These are phyloP conservation scores for Lasiodiplodia citricola DNA, from an alignment of 2,329 filamentous ascomycete genomes.

Conservation along the genomic window DNA sequence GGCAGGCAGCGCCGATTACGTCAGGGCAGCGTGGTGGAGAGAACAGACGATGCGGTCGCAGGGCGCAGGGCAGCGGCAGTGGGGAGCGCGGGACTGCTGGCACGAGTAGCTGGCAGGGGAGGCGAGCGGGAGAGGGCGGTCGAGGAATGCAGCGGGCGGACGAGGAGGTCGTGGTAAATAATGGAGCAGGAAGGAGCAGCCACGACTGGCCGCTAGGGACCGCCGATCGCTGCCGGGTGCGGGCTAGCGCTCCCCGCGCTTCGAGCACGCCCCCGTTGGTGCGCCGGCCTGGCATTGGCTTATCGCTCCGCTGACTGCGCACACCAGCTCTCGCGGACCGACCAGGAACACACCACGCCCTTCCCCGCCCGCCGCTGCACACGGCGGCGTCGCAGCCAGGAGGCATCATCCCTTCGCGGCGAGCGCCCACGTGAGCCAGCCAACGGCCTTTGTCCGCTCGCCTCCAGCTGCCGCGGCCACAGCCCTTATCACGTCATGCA, in stretches of 20 bases:
- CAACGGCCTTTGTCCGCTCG: conserved; percentile 18
- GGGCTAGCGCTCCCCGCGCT: conserved; percentile 23
- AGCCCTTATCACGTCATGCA: conserved; percentile 17
- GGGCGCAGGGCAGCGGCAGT: background rate
- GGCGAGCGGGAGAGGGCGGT: background rate
- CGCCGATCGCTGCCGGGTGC: background rate
- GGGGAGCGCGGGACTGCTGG: background rate
- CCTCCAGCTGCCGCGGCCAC: conserved; percentile 3
- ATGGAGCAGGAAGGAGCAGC: conserved; percentile 17
- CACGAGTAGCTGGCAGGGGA: background rate
- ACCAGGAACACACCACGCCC: conserved; percentile 6
- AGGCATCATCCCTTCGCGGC: conserved; percentile 7
- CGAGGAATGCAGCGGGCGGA: conserved; percentile 5
- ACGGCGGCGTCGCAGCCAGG: conserved; percentile 1
- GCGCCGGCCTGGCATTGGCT: conserved; percentile 7
- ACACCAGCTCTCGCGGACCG: background rate
- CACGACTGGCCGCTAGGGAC: conserved; percentile 9
- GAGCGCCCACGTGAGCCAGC: conserved; percentile 11
- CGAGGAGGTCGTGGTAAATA: conserved; percentile 10
- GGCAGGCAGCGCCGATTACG: conserved; percentile 18
- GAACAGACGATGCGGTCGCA: background rate
- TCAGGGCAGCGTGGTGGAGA: conserved; percentile 7
- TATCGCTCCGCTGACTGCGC: conserved; percentile 22
- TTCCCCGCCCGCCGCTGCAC: background rate
- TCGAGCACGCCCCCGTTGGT: conserved; percentile 5